Percentiles rank a stretch among this genome's conserved stretches.
Conservation (phyloP, 2,329 filamentous ascomycete genomes). For the Pseudogymnoascus sp. region DNA sequence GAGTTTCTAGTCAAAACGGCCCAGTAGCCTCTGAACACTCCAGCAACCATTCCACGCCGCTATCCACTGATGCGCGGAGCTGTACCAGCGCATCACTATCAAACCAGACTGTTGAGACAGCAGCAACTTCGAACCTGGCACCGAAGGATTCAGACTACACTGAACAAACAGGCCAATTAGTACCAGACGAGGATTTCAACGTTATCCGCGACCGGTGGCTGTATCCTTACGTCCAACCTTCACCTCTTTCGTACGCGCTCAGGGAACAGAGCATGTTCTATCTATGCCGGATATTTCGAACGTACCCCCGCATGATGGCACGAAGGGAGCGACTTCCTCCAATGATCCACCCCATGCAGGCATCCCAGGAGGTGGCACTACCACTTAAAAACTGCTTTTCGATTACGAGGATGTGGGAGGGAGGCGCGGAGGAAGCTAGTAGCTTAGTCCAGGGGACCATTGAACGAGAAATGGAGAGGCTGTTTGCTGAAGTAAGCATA, state of each 20-base stretch:
- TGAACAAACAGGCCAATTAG: not conserved
- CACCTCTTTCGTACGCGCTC: slow-evolving; percentile 12
- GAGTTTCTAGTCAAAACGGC: not conserved
- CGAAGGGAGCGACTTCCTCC: slow-evolving; percentile 32
- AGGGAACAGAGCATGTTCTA: slow-evolving; percentile 28
- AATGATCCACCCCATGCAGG: slow-evolving; percentile 29
- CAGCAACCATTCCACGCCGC: slow-evolving; percentile 3
- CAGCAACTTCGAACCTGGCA: slow-evolving; percentile 10
- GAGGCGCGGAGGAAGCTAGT: slow-evolving; percentile 25
- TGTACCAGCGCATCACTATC: not conserved
- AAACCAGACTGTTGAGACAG: not conserved
- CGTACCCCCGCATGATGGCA: slow-evolving; percentile 33
- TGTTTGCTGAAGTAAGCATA: slow-evolving; percentile 27
- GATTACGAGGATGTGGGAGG: slow-evolving; percentile 33
- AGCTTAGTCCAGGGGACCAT: slow-evolving; percentile 29
- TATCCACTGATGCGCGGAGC: not conserved
- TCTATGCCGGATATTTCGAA: slow-evolving; percentile 30
- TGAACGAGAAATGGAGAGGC: slow-evolving; percentile 27
- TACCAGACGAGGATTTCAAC: not conserved
- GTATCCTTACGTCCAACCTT: not conserved
- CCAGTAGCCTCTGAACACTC: not conserved
- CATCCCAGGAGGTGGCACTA: slow-evolving; percentile 17
- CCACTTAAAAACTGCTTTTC: slow-evolving; percentile 32
- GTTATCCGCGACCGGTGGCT: slow-evolving; percentile 3
- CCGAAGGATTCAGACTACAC: not conserved